Evolutionary conservation across 371 early-diverging fungal genomes (phyloP).

Genomic region (Massospora cicadina): DNA sequence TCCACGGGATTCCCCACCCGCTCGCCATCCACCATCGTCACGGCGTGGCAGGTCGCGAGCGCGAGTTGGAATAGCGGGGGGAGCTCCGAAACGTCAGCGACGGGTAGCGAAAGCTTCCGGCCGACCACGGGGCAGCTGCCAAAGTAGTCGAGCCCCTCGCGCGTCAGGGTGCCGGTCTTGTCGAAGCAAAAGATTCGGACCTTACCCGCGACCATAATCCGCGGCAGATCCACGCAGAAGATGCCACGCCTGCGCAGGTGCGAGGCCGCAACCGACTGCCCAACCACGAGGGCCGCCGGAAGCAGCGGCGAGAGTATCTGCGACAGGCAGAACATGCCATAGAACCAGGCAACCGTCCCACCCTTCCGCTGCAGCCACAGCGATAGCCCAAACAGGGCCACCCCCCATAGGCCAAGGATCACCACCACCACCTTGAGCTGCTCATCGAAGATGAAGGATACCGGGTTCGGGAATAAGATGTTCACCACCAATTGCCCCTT

Average conservation of each 20-base stretch:
- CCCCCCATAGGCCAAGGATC: constrained; percentile 37
- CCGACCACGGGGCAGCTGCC: not conserved
- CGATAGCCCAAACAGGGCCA: constrained; percentile 31
- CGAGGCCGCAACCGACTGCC: constrained; percentile 63
- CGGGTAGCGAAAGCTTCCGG: not conserved
- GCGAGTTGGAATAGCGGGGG: constrained; percentile 16
- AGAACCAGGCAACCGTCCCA: constrained; percentile 41
- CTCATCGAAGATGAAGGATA: constrained; percentile 53
- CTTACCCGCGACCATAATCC: constrained; percentile 42
- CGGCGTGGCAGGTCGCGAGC: constrained; percentile 57
- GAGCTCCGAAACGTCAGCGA: not conserved
- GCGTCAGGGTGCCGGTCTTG: constrained; percentile 67
- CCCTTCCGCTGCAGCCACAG: constrained; percentile 30
- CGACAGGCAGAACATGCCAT: constrained; percentile 52
- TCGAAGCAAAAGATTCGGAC: constrained; percentile 87
- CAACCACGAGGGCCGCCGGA: constrained; percentile 76
- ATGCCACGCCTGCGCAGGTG: constrained; percentile 38
- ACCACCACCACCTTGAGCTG: constrained; percentile 45
- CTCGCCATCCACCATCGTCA: constrained; percentile 44
- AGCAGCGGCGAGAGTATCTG: constrained; percentile 36
- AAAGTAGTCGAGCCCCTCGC: constrained; percentile 13
- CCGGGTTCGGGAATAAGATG: constrained; percentile 50
- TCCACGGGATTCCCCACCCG: constrained; percentile 86
- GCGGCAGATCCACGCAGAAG: constrained; percentile 49
- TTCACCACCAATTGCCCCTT: constrained; percentile 63